These are phyloP conservation scores for Epichloe coenophiala DNA, from an alignment of 2,329 filamentous ascomycete genomes.

Conservation along the genomic window DNA sequence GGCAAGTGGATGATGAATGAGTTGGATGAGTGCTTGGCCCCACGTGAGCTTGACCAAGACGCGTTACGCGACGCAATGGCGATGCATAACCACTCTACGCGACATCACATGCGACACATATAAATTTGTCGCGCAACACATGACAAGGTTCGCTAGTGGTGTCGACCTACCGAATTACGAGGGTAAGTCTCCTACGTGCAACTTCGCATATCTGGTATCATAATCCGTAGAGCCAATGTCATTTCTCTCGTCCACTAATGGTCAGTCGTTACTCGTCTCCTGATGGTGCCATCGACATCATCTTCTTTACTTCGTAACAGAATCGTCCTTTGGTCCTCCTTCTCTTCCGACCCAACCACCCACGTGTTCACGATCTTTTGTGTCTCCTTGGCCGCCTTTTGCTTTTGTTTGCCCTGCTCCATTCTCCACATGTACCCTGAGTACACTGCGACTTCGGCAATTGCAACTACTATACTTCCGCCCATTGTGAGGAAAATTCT, in stretches of 20 bases:
- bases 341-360: slow-evolving; percentile 38
- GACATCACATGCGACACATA: slow-evolving; percentile 5
- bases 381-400: slow-evolving; percentile 46
- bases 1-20: neutral
- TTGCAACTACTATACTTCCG: slow-evolving; percentile 53
- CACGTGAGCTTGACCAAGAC: slow-evolving; percentile 2
- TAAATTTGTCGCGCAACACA: neutral
- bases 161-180: too few relatives aligned
- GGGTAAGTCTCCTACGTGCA: too few relatives aligned
- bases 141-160: neutral
- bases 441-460: slow-evolving; percentile 69
- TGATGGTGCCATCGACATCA: slow-evolving; percentile 9
- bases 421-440: slow-evolving; percentile 61
- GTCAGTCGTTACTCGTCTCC: slow-evolving; percentile 13
- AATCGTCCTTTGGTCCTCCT: slow-evolving; percentile 12
- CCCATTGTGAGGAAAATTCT: slow-evolving; percentile 58
- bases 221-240: neutral
- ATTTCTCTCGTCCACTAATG: neutral
- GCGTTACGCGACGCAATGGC: slow-evolving; percentile 5
- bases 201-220: neutral
- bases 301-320: slow-evolving; percentile 13
- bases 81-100: slow-evolving; percentile 1
- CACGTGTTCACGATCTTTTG: slow-evolving; percentile 64
- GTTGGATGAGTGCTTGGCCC: neutral
- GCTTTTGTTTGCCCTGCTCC: slow-evolving; percentile 50